A percentile compares a stretch with the other conserved stretches of the same genome.
Evolutionary conservation across 78 protist genomes (phyloP).

Genomic region (Dictyostelium discoideum): dicty_2.7 NC_007088.5:4409001-4409500

Average conservation of each 20-base stretch:
- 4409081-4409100: conserved; percentile 67
- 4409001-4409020: conserved; percentile 46
- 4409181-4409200: conserved; percentile 64
- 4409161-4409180: conserved; percentile 56
- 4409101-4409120: conserved; percentile 48
- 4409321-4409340: conserved; percentile 37
- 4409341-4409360: background rate
- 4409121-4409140: conserved; percentile 59
- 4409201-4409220: conserved; percentile 20
- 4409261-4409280: conserved; percentile 38
- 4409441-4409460: conserved; percentile 64
- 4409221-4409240: conserved; percentile 8
- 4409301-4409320: conserved; percentile 53
- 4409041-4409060: conserved; percentile 31
- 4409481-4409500: conserved; percentile 77
- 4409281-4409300: conserved; percentile 25
- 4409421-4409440: conserved; percentile 41
- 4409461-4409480: conserved; percentile 34
- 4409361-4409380: conserved; percentile 32
- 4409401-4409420: conserved; percentile 77
- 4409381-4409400: conserved; percentile 21
- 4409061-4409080: conserved; percentile 20
- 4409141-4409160: conserved; percentile 30
- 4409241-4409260: background rate
- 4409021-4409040: conserved; percentile 70